Conservation (phyloP, 2,329 filamentous ascomycete species). For the Apiospora hydei region DNA sequence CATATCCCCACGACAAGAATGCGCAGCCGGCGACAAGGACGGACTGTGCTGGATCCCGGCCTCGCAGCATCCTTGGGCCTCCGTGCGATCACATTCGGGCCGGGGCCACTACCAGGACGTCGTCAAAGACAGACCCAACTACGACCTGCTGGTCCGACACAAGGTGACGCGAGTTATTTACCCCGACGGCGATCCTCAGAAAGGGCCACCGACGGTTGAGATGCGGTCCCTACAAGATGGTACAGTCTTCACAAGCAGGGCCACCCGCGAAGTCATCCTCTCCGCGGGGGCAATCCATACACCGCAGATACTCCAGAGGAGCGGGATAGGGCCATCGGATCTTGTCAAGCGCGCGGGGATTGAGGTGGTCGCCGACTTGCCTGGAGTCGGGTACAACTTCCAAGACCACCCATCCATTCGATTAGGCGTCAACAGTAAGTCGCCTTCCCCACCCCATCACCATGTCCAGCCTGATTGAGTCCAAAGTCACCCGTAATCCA, state of each 20-base stretch:
- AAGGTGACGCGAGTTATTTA: constrained; percentile 36
- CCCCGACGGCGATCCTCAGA: background rate
- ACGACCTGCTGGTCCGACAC: constrained; percentile 40
- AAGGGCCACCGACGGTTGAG: background rate
- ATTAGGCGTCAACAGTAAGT: background rate
- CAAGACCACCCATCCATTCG: background rate
- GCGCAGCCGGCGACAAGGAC: constrained; percentile 41
- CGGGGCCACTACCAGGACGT: constrained; percentile 41
- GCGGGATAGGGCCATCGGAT: constrained; percentile 51
- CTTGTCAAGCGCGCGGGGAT: constrained; percentile 51
- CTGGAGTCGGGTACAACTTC: constrained; percentile 57
- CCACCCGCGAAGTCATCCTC: constrained; percentile 51
- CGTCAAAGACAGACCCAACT: constrained; percentile 33
- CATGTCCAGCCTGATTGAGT: background rate
- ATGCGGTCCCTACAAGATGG: background rate
- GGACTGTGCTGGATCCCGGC: constrained; percentile 42
- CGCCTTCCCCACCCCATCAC: no score
- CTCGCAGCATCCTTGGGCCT: constrained; percentile 40
- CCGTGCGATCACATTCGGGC: constrained; percentile 40
- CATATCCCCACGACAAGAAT: constrained; percentile 34
- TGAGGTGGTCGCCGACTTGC: constrained; percentile 48
- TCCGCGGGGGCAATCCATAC: constrained; percentile 56
- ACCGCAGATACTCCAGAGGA: constrained; percentile 56
- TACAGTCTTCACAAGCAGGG: background rate
- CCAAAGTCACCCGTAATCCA: background rate